Evolutionary conservation across 2,329 filamentous ascomycete species (phyloP), one percentile per base, ranked within the genome.

Genomic region (Trichoderma cornu-damae): DNA sequence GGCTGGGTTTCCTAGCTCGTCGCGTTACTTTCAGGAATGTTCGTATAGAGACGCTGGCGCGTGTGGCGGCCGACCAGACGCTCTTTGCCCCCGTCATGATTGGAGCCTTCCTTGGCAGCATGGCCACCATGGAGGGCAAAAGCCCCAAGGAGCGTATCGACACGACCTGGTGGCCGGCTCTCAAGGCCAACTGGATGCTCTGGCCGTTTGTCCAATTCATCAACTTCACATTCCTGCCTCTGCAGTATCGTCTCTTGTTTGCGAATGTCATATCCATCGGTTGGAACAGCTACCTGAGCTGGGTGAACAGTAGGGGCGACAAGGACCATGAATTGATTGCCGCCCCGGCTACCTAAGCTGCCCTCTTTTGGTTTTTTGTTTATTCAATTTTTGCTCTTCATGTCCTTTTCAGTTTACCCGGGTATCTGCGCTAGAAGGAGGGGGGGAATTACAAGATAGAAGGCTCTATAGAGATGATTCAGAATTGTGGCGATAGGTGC

Each of bases 201-300:
- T 96, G 92, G 92, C 92, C 92, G 3, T 78, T 79, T 61, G 90
- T 95, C 57, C 92, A 96, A 76, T 77, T 87, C 54, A 79, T 87
- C 68, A 96, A 96, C 78, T 96, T 96, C 76, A 87, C 88, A 67
- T 81, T 94, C 62, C 82, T 96, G 61, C 92, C 92, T 48, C 77
- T 95, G 61, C 83, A 95, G 69, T 85, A 93, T 73, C 82, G 91
- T 59, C 83, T 96, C 40, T 75, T 96, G 65, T 86, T 96, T 61
- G 92, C 96, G 65, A 96, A 96, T 68, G 72, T 95, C 50, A 79
- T 96, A 54, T 89, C 77, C 54, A 79, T 83, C 62, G 82, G 82
- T 61, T 86, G 83, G 83, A 86, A 86, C 72, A 82, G 79, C 61
- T 86, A 85, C 66, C 70, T 86, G 64, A 86, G 83, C 70, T 82